Conservation (phyloP, 257 asterid species). For the Oldenlandia corymbosa region DNA sequence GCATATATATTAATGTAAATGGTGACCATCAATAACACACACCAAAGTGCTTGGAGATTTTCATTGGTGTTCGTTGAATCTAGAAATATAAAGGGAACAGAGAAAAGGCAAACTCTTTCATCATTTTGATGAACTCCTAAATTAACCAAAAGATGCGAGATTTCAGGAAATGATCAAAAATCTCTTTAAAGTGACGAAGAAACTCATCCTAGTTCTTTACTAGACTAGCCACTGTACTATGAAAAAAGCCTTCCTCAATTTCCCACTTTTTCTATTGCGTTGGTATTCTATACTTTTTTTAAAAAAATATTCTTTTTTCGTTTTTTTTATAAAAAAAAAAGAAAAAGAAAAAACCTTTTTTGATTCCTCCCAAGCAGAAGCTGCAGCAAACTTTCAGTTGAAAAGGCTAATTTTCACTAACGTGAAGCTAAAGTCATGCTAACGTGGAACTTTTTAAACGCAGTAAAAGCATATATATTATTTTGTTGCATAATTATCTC, state of each 20-base stretch:
- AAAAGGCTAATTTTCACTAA: constrained; percentile 40
- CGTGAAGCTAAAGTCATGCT: constrained; percentile 54
- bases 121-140: constrained; percentile 25
- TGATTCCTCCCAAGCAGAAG: constrained; percentile 31
- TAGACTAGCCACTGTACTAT: not conserved
- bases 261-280: constrained; percentile 15
- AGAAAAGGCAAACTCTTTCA: constrained; percentile 4
- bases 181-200: constrained; percentile 11
- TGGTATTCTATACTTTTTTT: too few species aligned
- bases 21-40: not conserved
- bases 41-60: not conserved
- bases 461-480: constrained; percentile 7
- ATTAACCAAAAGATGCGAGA: constrained; percentile 37
- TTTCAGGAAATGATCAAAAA: constrained; percentile 41
- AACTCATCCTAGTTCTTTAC: not conserved
- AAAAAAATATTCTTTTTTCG: too few species aligned
- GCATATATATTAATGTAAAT: not conserved
- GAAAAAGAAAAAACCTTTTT: too few species aligned
- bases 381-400: constrained; percentile 13
- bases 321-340: too few species aligned
- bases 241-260: constrained; percentile 10
- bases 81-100: not conserved
- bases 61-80: constrained; percentile 7
- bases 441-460: constrained; percentile 25
- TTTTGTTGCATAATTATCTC: constrained; percentile 24